A percentile compares a stretch with the other conserved stretches of the same genome.
These are phyloP conservation scores for Fusarium agapanthi DNA, from an alignment of 2,329 filamentous ascomycete species.

Conservation along the genomic window DNA sequence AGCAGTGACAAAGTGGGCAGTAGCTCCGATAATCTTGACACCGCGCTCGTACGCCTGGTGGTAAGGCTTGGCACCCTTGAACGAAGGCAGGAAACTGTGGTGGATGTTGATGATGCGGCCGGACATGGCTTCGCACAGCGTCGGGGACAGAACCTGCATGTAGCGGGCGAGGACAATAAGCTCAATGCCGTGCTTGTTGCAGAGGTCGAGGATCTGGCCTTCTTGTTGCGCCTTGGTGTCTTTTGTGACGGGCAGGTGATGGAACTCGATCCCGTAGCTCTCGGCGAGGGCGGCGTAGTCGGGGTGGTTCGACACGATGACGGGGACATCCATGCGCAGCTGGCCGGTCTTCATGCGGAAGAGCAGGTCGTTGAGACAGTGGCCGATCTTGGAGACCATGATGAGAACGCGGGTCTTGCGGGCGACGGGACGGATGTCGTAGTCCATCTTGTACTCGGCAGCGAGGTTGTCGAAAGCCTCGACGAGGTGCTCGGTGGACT, in stretches of 20 bases:
- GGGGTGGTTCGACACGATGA: conserved; percentile 85
- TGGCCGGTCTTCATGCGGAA: conserved; percentile 81
- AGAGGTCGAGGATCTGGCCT: conserved; percentile 73
- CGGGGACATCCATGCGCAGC: conserved; percentile 76
- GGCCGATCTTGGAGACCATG: conserved; percentile 90
- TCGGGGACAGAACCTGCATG: conserved; percentile 85
- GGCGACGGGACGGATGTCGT: conserved; percentile 73
- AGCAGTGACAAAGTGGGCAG: conserved; percentile 85
- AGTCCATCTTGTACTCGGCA: conserved; percentile 71
- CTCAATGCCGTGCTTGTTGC: conserved; percentile 74
- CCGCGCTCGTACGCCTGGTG: conserved; percentile 87
- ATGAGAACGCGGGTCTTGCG: conserved; percentile 81
- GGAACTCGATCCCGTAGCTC: conserved; percentile 80
- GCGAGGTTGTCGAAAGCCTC: conserved; percentile 69
- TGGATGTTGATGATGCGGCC: conserved; percentile 93
- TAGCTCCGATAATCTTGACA: conserved; percentile 89
- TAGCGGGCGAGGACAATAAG: conserved; percentile 84
- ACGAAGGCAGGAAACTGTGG: conserved; percentile 84
- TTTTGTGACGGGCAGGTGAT: conserved; percentile 80
- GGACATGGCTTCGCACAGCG: conserved; percentile 79
- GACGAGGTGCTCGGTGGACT: conserved; percentile 60
- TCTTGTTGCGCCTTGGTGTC: conserved; percentile 83
- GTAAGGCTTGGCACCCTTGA: conserved; percentile 90
- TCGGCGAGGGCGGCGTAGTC: conserved; percentile 75
- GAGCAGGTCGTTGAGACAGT: conserved; percentile 84